Evolutionary conservation across 2,329 filamentous ascomycete genomes (phyloP).

Genomic region (Saccharata proteae): DNA sequence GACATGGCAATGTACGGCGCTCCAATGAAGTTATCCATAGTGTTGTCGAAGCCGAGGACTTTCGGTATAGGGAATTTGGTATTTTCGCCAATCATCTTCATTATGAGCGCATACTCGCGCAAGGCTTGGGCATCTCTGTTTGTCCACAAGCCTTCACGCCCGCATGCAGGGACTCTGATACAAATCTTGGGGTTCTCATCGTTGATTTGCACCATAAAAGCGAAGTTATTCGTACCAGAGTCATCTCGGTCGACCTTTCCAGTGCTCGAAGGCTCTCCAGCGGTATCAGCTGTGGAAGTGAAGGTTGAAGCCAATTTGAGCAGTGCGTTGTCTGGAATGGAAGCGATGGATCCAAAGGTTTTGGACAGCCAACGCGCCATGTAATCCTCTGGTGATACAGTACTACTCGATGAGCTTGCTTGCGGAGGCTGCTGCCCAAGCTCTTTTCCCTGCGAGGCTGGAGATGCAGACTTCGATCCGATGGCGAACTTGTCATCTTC

Average conservation of each 20-base stretch:
- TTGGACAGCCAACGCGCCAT: no score
- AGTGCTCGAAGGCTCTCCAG: constrained; percentile 1
- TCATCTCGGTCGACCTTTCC: neutral
- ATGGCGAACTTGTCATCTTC: no score
- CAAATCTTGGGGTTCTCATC: constrained; percentile 1
- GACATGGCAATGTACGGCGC: constrained; percentile 3
- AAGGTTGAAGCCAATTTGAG: constrained; percentile 3
- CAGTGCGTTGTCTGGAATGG: neutral
- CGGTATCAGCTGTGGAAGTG: constrained; percentile 1
- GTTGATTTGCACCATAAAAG: constrained; percentile 3
- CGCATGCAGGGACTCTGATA: constrained; percentile 4
- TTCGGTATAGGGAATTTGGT: constrained; percentile 3
- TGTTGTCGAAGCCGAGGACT: constrained; percentile 2
- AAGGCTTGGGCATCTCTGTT: constrained; percentile 1
- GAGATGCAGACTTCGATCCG: no score
- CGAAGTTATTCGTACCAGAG: no score
- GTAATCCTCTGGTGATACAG: no score
- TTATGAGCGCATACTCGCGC: constrained; percentile 1
- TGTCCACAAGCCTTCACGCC: constrained; percentile 2
- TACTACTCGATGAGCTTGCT: no score
- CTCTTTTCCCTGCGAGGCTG: no score
- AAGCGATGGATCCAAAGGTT: no score
- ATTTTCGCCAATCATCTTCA: constrained; percentile 4
- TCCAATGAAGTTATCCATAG: constrained; percentile 5
- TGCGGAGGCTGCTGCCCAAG: no score